Conservation (phyloP, 2,329 filamentous ascomycete genomes). For the Arthroderma uncinatum region DNA sequence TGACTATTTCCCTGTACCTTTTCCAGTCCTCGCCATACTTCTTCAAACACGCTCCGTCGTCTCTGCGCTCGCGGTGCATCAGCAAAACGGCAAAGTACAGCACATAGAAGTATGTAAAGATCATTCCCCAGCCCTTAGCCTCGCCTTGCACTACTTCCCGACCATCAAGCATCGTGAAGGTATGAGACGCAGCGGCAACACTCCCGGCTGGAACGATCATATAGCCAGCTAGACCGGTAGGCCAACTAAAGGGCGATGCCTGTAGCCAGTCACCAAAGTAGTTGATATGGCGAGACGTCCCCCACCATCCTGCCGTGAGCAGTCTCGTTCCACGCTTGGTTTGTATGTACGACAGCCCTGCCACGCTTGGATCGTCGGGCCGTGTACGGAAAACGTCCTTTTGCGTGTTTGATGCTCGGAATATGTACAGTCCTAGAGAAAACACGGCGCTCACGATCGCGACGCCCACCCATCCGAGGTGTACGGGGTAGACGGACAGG, state of each 20-base stretch:
- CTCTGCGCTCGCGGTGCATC: conserved; percentile 17
- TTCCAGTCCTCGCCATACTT: conserved; percentile 18
- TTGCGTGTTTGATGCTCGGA: conserved; percentile 85
- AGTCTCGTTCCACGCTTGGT: conserved; percentile 37
- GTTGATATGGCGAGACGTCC: conserved; percentile 16
- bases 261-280: conserved; percentile 17
- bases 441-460: conserved; percentile 56
- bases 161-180: conserved; percentile 8
- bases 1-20: conserved; percentile 14
- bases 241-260: conserved; percentile 15
- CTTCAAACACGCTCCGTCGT: conserved; percentile 16
- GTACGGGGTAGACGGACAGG: conserved; percentile 66
- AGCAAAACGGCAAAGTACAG: conserved; percentile 17
- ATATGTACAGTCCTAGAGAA: conserved; percentile 69
- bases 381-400: conserved; percentile 91
- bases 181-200: not conserved
- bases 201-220: conserved; percentile 10
- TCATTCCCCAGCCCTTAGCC: conserved; percentile 14
- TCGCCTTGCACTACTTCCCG: conserved; percentile 9
- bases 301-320: conserved; percentile 16
- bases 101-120: conserved; percentile 17
- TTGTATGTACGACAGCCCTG: conserved; percentile 74
- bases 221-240: conserved; percentile 16
- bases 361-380: conserved; percentile 65
- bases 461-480: conserved; percentile 60